Conservation (phyloP, 495 filamentous ascomycete species). For the Aspergillus bridgeri region DNA sequence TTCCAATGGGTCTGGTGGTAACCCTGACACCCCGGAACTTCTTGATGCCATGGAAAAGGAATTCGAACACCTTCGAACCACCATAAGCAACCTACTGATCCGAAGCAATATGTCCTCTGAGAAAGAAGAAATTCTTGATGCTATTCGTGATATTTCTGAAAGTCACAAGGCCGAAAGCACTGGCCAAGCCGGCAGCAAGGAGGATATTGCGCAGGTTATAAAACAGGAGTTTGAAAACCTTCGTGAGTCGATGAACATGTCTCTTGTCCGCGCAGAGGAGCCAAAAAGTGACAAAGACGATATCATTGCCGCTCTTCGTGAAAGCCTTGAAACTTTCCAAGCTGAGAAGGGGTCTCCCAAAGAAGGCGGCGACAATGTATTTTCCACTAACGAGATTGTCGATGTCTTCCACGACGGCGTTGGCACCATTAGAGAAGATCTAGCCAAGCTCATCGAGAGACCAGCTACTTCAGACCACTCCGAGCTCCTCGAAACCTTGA, state of each 20-base stretch:
- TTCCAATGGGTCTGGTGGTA: constrained; percentile 30
- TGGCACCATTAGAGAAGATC: constrained; percentile 63
- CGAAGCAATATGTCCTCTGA: constrained; percentile 51
- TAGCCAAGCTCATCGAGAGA: constrained; percentile 76
- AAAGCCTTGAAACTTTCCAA: constrained; percentile 64
- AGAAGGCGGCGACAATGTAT: constrained; percentile 53
- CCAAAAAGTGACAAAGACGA: constrained; percentile 43
- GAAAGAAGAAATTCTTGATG: constrained; percentile 59
- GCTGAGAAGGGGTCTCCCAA: constrained; percentile 57
- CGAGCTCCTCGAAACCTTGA: constrained; percentile 83
- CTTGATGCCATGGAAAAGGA: constrained; percentile 70
- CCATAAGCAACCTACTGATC: constrained; percentile 65
- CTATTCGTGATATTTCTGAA: constrained; percentile 51
- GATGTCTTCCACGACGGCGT: constrained; percentile 83
- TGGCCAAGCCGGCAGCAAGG: constrained; percentile 11
- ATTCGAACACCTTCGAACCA: constrained; percentile 66
- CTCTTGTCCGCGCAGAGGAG: constrained; percentile 32
- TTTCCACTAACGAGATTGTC: constrained; percentile 68
- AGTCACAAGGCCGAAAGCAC: constrained; percentile 17
- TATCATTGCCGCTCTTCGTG: constrained; percentile 63
- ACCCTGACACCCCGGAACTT: constrained; percentile 51
- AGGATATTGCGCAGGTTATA: constrained; percentile 47
- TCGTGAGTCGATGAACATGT: constrained; percentile 52
- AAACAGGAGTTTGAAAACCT: constrained; percentile 74
- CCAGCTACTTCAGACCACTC: constrained; percentile 76